Conservation (phyloP, 805 yeast species). For the Clavispora vitiphila region DNA sequence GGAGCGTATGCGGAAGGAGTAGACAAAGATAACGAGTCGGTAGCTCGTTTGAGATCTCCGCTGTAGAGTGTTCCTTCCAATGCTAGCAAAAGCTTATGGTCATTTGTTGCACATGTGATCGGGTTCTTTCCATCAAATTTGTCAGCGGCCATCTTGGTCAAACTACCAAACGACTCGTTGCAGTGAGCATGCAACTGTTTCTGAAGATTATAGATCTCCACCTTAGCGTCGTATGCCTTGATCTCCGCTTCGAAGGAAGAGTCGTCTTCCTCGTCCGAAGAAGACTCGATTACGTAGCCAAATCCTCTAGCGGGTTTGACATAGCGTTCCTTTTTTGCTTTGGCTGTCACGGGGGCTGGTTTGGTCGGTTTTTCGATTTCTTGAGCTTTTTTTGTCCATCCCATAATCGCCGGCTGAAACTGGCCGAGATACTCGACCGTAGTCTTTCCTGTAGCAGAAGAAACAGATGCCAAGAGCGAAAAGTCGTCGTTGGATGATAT, state of each 20-base stretch:
- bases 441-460: conserved; percentile 1
- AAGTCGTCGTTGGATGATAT: conserved; percentile 1
- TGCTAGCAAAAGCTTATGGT: neutral
- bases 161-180: conserved; percentile 6
- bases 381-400: conserved; percentile 1
- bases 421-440: conserved; percentile 8
- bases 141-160: conserved; percentile 7
- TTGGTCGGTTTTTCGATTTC: conserved; percentile 3
- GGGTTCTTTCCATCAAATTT: neutral
- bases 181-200: conserved; percentile 4
- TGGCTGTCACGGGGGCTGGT: conserved; percentile 4
- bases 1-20: neutral
- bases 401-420: conserved; percentile 7
- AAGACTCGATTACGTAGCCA: conserved; percentile 9
- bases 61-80: neutral
- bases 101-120: neutral
- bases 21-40: neutral
- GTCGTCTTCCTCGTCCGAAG: conserved; percentile 2
- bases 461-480: conserved; percentile 5
- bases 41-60: neutral
- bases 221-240: conserved; percentile 1
- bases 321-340: conserved; percentile 3
- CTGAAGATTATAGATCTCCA: conserved; percentile 3
- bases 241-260: neutral
- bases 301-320: conserved; percentile 10